phyloP scores from a whole-genome alignment of 768 basidiomycete genomes.

The Psilocybe sp. region DNA sequence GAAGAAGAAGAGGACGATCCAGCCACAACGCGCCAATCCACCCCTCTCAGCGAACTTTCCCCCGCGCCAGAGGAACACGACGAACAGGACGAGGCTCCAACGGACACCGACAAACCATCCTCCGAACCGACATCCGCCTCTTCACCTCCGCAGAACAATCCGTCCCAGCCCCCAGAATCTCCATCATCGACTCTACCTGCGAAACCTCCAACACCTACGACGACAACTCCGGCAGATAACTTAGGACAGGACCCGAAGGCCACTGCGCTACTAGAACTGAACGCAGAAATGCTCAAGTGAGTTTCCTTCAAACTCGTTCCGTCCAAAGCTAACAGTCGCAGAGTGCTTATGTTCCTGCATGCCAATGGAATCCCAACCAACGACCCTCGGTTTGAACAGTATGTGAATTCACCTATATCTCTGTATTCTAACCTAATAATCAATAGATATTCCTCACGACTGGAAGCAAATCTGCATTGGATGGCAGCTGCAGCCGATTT shows the following conservation, averaged over 20 bases:
- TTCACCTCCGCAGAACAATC: constrained; percentile 3
- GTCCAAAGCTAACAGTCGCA: constrained; percentile 21
- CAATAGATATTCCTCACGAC: constrained; percentile 52
- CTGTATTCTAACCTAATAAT: constrained; percentile 2
- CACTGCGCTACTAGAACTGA: constrained; percentile 60
- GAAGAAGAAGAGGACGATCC: constrained; percentile 36
- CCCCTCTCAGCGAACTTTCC: constrained; percentile 76
- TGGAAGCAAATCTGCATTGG: constrained; percentile 73
- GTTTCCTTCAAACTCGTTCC: constrained; percentile 16
- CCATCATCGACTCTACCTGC: constrained; percentile 7
- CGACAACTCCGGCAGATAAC: constrained; percentile 18
- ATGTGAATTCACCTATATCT: constrained; percentile 23
- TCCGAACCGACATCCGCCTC: neutral
- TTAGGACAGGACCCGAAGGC: constrained; percentile 49
- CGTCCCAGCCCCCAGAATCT: constrained; percentile 6
- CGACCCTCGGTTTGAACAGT: constrained; percentile 60
- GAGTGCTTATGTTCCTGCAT: constrained; percentile 63
- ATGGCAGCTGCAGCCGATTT: constrained; percentile 65
- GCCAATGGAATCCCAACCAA: constrained; percentile 40
- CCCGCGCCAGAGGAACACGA: constrained; percentile 54
- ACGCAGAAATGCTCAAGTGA: constrained; percentile 67
- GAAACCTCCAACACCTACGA: constrained; percentile 14
- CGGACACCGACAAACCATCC: constrained; percentile 1
- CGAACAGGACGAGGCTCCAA: constrained; percentile 30
- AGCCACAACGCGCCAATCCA: constrained; percentile 46